Evolutionary conservation across 2,329 filamentous ascomycete species (phyloP), one percentile per base, ranked within the genome.

Genomic region (Alternaria incomplexa): DNA sequence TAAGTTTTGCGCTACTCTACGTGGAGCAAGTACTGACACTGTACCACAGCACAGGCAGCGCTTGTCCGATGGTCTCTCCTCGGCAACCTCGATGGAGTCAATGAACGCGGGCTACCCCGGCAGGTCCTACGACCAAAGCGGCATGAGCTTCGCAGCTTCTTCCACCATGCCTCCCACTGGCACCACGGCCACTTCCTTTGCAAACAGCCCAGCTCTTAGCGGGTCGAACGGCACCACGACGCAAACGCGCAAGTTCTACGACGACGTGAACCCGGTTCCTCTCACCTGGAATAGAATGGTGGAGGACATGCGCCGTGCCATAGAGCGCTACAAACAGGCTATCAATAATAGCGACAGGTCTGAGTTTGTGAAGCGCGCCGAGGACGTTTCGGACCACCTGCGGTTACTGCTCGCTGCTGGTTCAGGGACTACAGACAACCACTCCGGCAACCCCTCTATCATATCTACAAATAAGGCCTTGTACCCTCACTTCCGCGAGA

Each of bases 361-460:
- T 3, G 93, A 98, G 77, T 98, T 97, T 79, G 96, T 98, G 25
- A 90, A 91, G 61, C 88, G 92, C 66, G 96, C 96, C n/a, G 96
- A 99, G 81, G 95, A 99, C 77, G 97, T 99, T 56, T 98, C 96
- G 6, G 96, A 99, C 78, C 95, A 99, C 78, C 85, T 99, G 60
- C 91, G 96, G 58, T 86, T 98, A 68, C 87, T 99, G 8, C 88
- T 99, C n/a, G 94, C 94, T 28, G 96, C 96, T 58, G 96, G 94
- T 9, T 99, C 96, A 32, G 93, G 95, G 58, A 99, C 96, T 2
- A 99, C 96, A 0, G 96, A 99, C 81, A 99, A 99, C 76, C 96
- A 99, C 79, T 98, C 96, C 20, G 96, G 96, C 45, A 97, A 98
- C 71, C 96, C 96, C 5, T 98, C 96, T n/a, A 97, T 99, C 74